phyloP scores from a whole-genome alignment of 306 rosid genomes.

The Prunus salicina region DNA sequence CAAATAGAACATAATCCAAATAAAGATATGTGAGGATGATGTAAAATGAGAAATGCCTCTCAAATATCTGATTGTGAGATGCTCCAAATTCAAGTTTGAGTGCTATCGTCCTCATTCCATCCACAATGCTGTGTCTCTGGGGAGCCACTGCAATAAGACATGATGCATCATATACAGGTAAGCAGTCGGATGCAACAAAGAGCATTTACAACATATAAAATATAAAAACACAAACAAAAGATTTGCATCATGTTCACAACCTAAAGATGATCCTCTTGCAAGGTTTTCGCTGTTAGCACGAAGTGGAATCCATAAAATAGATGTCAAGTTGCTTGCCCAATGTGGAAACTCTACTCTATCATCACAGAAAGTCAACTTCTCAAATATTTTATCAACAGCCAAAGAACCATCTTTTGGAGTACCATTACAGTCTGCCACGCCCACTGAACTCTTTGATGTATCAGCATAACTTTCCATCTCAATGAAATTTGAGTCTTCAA shows the following conservation, averaged over 20 bases:
- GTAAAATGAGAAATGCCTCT: slow-evolving; percentile 50
- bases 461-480: slow-evolving; percentile 73
- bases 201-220: slow-evolving; percentile 14
- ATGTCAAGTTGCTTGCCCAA: slow-evolving; percentile 82
- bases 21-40: slow-evolving; percentile 22
- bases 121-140: slow-evolving; percentile 83
- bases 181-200: slow-evolving; percentile 6
- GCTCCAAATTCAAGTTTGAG: slow-evolving; percentile 93
- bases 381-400: slow-evolving; percentile 43
- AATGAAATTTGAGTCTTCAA: slow-evolving; percentile 60
- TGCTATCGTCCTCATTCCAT: slow-evolving; percentile 96
- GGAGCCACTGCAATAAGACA: slow-evolving; percentile 56
- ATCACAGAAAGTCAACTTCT: slow-evolving; percentile 51
- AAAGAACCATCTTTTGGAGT: slow-evolving; percentile 41
- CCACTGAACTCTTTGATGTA: slow-evolving; percentile 38
- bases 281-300: slow-evolving; percentile 66
- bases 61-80: slow-evolving; percentile 84
- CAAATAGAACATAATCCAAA: neutral
- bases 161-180: slow-evolving; percentile 23
- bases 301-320: slow-evolving; percentile 89
- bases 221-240: slow-evolving; percentile 5
- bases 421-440: slow-evolving; percentile 31
- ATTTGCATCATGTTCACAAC: slow-evolving; percentile 47
- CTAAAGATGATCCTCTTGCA: slow-evolving; percentile 88
- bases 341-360: slow-evolving; percentile 86